A percentile compares a stretch with the other conserved stretches of the same genome.
Evolutionary conservation across 2,329 filamentous ascomycete species (phyloP).

Genomic region (Fusarium poae): DNA sequence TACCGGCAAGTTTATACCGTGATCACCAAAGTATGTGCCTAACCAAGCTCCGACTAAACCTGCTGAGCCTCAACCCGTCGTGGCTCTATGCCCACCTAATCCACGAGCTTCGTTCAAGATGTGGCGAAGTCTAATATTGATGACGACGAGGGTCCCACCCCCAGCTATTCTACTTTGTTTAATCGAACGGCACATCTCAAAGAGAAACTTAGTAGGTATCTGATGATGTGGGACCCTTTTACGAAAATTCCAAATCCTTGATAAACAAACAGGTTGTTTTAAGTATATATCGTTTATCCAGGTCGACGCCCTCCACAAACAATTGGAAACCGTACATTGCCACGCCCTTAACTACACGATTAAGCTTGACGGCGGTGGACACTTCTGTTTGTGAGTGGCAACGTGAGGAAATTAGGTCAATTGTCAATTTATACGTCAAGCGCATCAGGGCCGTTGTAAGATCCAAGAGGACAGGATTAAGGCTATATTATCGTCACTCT

Average conservation of each 20-base stretch:
- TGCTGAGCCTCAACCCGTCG: slow-evolving; percentile 38
- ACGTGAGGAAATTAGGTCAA: neutral
- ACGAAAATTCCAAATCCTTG: slow-evolving; percentile 6
- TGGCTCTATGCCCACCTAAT: slow-evolving; percentile 12
- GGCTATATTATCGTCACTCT: neutral
- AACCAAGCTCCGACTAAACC: slow-evolving; percentile 5
- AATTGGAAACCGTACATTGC: neutral
- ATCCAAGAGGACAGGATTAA: neutral
- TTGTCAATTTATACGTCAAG: neutral
- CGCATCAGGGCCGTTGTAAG: neutral
- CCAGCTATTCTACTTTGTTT: neutral
- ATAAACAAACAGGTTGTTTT: neutral
- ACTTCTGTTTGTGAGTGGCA: neutral
- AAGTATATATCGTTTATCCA: neutral
- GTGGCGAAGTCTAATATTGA: slow-evolving; percentile 17
- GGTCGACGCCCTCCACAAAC: neutral
- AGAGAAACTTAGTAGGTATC: neutral
- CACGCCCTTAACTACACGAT: neutral
- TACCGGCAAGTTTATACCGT: slow-evolving; percentile 9
- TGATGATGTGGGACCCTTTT: neutral
- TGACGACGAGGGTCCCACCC: slow-evolving; percentile 28
- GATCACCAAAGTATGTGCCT: slow-evolving; percentile 8
- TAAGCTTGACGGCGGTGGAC: slow-evolving; percentile 3
- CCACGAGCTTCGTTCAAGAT: slow-evolving; percentile 25
- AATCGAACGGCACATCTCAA: neutral